A percentile compares a stretch with the other conserved stretches of the same genome.
phyloP scores from a whole-genome alignment of 2,329 filamentous ascomycete genomes.

The Sporothrix schenckii region DNA sequence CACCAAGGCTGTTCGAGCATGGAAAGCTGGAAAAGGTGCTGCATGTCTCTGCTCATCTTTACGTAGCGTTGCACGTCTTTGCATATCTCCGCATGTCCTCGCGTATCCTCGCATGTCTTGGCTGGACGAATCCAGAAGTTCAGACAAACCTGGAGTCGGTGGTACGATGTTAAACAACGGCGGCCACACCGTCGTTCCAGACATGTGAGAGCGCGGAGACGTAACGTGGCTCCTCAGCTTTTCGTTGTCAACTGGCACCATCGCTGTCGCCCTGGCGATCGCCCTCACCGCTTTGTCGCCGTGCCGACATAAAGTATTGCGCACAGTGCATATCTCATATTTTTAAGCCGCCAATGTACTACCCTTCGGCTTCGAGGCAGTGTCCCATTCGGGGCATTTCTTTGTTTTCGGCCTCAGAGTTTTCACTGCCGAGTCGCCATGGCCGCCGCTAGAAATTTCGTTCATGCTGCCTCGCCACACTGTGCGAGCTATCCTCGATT shows the following conservation, averaged over 20 bases:
- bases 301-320: not conserved
- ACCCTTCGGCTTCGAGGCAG: too few species aligned
- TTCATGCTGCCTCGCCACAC: slow-evolving; percentile 18
- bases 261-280: not conserved
- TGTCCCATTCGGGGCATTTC: not conserved
- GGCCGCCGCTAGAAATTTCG: slow-evolving; percentile 22
- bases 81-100: not conserved
- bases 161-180: not conserved
- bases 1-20: not conserved
- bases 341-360: not conserved
- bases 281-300: slow-evolving; percentile 12
- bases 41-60: too few species aligned
- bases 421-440: not conserved
- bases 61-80: too few species aligned
- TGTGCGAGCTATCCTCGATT: not conserved
- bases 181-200: slow-evolving; percentile 19
- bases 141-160: too few species aligned
- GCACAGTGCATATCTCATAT: not conserved
- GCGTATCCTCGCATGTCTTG: too few species aligned
- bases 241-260: not conserved
- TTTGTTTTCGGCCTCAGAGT: not conserved
- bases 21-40: not conserved
- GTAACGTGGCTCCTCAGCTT: not conserved
- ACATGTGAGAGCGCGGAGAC: slow-evolving; percentile 9
- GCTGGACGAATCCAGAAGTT: too few species aligned